Conservation (phyloP, 1,284 basidiomycete species). For the Cryptococcus wingfieldii region DNA sequence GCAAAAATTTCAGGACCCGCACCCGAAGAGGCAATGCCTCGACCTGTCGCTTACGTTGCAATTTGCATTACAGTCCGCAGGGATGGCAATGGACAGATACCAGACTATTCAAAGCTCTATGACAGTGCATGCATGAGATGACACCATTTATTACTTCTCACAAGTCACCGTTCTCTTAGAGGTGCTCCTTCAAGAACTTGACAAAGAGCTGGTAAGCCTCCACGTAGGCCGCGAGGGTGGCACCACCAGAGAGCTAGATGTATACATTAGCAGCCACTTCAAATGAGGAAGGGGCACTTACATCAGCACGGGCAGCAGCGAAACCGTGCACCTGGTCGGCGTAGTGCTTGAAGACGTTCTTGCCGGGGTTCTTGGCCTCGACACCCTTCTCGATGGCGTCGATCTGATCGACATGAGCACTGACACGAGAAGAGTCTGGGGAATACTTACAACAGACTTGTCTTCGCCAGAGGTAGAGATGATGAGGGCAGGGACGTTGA, state of each 20-base stretch:
- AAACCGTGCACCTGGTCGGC: conserved; percentile 47
- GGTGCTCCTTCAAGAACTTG: conserved; percentile 25
- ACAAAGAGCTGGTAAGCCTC: conserved; percentile 25
- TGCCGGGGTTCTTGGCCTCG: conserved; percentile 41
- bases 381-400: conserved; percentile 37
- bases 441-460: conserved; percentile 31
- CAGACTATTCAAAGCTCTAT: no score
- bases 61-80: no score
- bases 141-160: no score
- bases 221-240: conserved; percentile 20
- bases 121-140: no score
- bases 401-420: conserved; percentile 15
- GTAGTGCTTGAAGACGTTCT: conserved; percentile 48
- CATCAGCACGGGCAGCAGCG: conserved; percentile 48
- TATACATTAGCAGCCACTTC: not conserved
- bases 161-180: no score
- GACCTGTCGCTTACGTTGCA: no score
- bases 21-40: no score
- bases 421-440: not conserved
- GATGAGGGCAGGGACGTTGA: conserved; percentile 47
- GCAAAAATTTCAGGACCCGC: not conserved
- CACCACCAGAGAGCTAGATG: conserved; percentile 22
- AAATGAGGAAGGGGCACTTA: conserved; percentile 18
- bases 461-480: conserved; percentile 51
- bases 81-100: no score